Conservation (phyloP, 768 basidiomycete genomes). For the Tylopilus rubrobrunneus region DNA sequence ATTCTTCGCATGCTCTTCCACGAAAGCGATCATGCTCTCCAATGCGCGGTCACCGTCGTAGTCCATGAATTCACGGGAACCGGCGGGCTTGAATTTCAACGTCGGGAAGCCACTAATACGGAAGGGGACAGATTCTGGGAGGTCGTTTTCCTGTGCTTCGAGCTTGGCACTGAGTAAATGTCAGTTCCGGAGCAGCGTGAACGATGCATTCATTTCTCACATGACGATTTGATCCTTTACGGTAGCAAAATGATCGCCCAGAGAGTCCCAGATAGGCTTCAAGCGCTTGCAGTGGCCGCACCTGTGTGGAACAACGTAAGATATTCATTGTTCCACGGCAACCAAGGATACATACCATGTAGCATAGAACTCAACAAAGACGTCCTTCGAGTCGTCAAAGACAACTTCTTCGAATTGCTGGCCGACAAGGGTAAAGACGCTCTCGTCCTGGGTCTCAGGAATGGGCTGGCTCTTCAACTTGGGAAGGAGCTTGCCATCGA, state of each 20-base stretch:
- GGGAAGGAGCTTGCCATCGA: constrained; percentile 72
- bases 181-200: constrained; percentile 3
- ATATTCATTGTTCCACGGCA: not conserved
- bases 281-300: constrained; percentile 97
- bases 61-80: constrained; percentile 80
- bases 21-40: constrained; percentile 80
- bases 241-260: constrained; percentile 78
- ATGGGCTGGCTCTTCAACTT: constrained; percentile 88
- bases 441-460: constrained; percentile 78
- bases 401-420: constrained; percentile 87
- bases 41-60: constrained; percentile 90
- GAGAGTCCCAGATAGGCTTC: constrained; percentile 88
- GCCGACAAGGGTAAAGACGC: constrained; percentile 79
- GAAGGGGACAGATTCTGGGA: constrained; percentile 87
- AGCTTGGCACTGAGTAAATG: constrained; percentile 72
- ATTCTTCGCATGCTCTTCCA: constrained; percentile 80
- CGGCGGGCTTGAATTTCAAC: constrained; percentile 93
- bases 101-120: constrained; percentile 88
- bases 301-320: constrained; percentile 37
- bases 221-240: constrained; percentile 75
- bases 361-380: constrained; percentile 96
- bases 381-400: constrained; percentile 85
- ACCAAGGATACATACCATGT: constrained; percentile 65
- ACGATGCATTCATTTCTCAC: constrained; percentile 41
- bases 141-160: constrained; percentile 95